These are phyloP conservation scores for Golubevia sp. DNA, from an alignment of 1,284 basidiomycete species.

Conservation along the genomic window DNA sequence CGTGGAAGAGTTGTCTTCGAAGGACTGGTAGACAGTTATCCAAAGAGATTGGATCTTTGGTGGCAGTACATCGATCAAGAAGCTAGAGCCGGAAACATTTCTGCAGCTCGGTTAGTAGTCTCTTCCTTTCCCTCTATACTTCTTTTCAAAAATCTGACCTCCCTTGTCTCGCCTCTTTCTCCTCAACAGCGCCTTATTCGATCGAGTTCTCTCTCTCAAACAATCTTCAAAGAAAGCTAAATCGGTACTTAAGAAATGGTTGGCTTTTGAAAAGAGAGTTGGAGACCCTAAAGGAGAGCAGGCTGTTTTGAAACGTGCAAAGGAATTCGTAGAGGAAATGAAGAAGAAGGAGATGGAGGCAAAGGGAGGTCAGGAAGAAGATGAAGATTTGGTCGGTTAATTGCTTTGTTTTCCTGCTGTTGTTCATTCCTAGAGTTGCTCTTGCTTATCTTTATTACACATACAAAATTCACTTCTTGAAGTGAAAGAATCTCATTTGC, in stretches of 20 bases:
- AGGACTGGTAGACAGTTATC: slow-evolving; percentile 90
- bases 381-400: too few species aligned
- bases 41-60: slow-evolving; percentile 94
- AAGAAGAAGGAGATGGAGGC: slow-evolving; percentile 1
- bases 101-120: background rate
- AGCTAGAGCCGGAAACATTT: slow-evolving; percentile 70
- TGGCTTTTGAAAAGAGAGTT: slow-evolving; percentile 81
- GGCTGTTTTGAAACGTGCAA: slow-evolving; percentile 81
- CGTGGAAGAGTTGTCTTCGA: slow-evolving; percentile 95
- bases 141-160: too few species aligned
- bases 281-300: slow-evolving; percentile 84
- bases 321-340: slow-evolving; percentile 68
- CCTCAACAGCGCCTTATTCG: slow-evolving; percentile 74
- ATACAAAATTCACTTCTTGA: too few species aligned
- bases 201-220: slow-evolving; percentile 78
- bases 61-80: slow-evolving; percentile 97
- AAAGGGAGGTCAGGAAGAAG: background rate
- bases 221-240: slow-evolving; percentile 94
- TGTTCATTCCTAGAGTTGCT: too few species aligned
- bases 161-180: slow-evolving; percentile 8
- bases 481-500: too few species aligned
- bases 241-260: slow-evolving; percentile 86
- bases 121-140: background rate
- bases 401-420: too few species aligned
- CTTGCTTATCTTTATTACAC: too few species aligned